phyloP scores from a whole-genome alignment of 1,284 basidiomycete genomes.

The Thecaphora thlaspeos region DNA sequence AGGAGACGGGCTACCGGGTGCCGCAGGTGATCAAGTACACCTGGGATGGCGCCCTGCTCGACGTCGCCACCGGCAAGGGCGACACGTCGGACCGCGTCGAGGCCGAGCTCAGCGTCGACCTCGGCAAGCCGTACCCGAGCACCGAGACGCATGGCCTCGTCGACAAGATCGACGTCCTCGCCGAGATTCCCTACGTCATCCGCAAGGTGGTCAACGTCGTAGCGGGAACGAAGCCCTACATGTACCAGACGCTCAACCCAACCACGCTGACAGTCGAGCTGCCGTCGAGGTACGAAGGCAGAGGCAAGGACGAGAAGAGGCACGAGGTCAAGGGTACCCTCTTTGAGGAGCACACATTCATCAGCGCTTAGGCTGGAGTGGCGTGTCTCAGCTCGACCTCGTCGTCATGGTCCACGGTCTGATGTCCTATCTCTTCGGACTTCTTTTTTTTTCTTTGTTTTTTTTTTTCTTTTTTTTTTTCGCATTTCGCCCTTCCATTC shows the following conservation, averaged over 20 bases:
- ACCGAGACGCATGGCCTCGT: slow-evolving; percentile 69
- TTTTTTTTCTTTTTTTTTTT: no score
- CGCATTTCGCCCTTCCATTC: no score
- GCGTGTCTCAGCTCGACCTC: background rate
- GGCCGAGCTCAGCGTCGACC: slow-evolving; percentile 34
- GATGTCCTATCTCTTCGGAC: no score
- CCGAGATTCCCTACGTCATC: slow-evolving; percentile 88
- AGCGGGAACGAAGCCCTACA: slow-evolving; percentile 85
- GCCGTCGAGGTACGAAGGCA: slow-evolving; percentile 57
- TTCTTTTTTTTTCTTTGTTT: no score
- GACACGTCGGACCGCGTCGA: slow-evolving; percentile 21
- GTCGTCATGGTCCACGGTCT: no score
- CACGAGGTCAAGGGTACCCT: slow-evolving; percentile 67
- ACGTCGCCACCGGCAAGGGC: slow-evolving; percentile 24
- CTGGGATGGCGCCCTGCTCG: slow-evolving; percentile 73
- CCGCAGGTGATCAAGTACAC: slow-evolving; percentile 73
- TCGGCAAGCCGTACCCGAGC: slow-evolving; percentile 42
- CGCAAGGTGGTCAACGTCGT: slow-evolving; percentile 87
- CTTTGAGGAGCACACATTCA: slow-evolving; percentile 88
- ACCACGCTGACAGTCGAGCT: slow-evolving; percentile 70
- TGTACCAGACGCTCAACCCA: slow-evolving; percentile 86
- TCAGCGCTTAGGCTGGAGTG: slow-evolving; percentile 57
- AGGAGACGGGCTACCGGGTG: slow-evolving; percentile 76
- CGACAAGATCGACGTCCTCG: slow-evolving; percentile 94
- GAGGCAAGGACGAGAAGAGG: slow-evolving; percentile 8